Evolutionary conservation across 306 rosid genomes (phyloP).

Genomic region (Biancaea sappan): DNA sequence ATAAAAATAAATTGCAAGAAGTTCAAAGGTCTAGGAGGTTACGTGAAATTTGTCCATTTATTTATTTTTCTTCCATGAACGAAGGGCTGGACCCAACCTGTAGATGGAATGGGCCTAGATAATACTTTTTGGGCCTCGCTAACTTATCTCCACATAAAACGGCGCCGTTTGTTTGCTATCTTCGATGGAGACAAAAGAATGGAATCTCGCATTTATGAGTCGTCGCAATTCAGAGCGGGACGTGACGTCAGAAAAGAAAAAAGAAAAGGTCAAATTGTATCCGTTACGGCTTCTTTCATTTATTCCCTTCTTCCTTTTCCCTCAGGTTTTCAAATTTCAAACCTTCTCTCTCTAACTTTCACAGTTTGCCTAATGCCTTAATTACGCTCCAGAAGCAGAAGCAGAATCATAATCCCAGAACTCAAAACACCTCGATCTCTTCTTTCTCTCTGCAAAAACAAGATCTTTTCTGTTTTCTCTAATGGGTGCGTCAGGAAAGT

Average conservation of each 20-base stretch:
- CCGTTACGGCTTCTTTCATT: slow-evolving; percentile 35
- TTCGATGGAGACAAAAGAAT: too few species aligned
- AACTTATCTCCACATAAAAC: neutral
- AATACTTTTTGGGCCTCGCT: too few species aligned
- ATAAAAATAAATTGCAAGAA: too few species aligned
- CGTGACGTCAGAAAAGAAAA: neutral
- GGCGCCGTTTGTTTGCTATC: neutral
- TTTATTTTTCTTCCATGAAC: neutral
- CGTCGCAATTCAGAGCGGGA: slow-evolving; percentile 6
- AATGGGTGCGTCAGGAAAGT: slow-evolving; percentile 84
- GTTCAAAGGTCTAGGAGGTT: too few species aligned
- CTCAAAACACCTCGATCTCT: neutral
- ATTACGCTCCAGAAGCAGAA: slow-evolving; percentile 32
- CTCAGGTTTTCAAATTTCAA: slow-evolving; percentile 58
- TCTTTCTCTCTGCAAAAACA: slow-evolving; percentile 13
- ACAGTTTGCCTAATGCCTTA: neutral
- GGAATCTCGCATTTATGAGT: neutral
- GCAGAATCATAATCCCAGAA: neutral
- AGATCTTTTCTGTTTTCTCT: slow-evolving; percentile 22
- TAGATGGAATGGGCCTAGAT: neutral
- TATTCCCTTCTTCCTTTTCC: neutral
- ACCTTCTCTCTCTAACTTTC: slow-evolving; percentile 17
- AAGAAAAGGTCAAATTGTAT: slow-evolving; percentile 9
- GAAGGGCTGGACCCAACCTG: neutral
- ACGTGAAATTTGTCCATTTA: too few species aligned